Base-by-base conservation (phyloP, 768 basidiomycete species). In the Harrya chromipes region DNA sequence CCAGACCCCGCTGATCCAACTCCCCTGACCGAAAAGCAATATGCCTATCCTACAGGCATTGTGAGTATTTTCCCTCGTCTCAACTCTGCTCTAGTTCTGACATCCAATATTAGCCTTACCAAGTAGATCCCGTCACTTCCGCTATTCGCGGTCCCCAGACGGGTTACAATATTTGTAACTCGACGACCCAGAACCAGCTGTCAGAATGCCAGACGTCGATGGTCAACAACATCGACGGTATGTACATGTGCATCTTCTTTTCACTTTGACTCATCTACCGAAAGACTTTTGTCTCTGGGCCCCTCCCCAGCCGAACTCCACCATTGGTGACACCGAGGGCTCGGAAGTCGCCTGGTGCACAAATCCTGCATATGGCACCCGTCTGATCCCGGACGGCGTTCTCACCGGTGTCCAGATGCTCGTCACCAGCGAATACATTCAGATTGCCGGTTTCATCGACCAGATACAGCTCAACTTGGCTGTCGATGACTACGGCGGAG, bases 221-320 rank as follows among this genome's bases (percentile, higher is more conserved):
- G 59, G 64, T 84, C 35, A 88, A 88, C 79, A 74, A 60, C 52
- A 74, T 78, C 4, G 57, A 56, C 4, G 73, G 80, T 68, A 23
- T 7, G 50, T 42, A 2, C 13, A 12, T n/a, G 4, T 17, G 4
- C 24, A 6, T 23, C 4, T 17, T 11, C 39, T 19, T 8, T 4
- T 17, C 16, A 1, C 33, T 23, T 21, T 42, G 19, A 1, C 49
- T 53, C 73, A 74, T 40, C 23, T 53, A 40, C n/a, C 7, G 14
- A 14, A 41, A 88, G 86, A 88, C 54, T 88, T 85, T 64, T 89
- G 86, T 58, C 54, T 88, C 0, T 88, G 83, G 81, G 83, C 74
- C 6, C 79, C 85, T 1, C 61, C 73, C 0, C 57, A 56, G 0
- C 69, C 77, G 1, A 72, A 80, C 59, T 72, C 76, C 12, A 66